Base-by-base conservation (phyloP, 352 stramenopile genomes). In the Thalassiosira hispida region DNA sequence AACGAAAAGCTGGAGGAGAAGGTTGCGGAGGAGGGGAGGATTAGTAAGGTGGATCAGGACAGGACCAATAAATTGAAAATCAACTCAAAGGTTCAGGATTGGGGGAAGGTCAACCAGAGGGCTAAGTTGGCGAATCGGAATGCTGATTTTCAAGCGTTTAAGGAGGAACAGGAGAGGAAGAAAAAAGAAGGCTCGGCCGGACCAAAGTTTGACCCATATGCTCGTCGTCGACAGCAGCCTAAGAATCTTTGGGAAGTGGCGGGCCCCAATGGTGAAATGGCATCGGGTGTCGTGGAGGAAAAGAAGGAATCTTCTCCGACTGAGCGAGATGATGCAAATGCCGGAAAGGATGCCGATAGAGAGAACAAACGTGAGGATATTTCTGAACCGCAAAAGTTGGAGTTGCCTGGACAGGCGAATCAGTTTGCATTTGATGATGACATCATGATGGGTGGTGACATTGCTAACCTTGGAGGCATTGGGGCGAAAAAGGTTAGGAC, bases 231-330 rank as follows among this genome's bases (percentile, higher is more conserved):
- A 62, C 84, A 91, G 7, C 92, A 93, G 66, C 89, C 89, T 9
- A 92, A 94, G 77, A 93, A 91, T 81, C 76, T 94, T 11, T 94
- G 89, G 89, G 83, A 94, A 61, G 89, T 94, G 7, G 87, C 84
- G 7, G 70, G 62, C 2, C 23, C 56, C 4, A 88, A 92, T 64
- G 79, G 73, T 31, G 82, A 87, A 6, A 80, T 87, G 44, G 16
- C 27, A 42, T 44, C 71, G 11, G 77, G 82, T 60, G 44, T 67
- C 3, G 56, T 79, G 38, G 69, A 85, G 57, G 73, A 68, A 57
- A 77, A 71, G 35, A 80, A 81, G 73, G 82, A 86, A 68, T 33
- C 67, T 7, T 35, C 63, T 27, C 53, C 52, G 8, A 70, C 18
- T 20, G 68, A 79, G 35, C 47, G 56, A 9, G 71, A 89, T 60